phyloP scores from a whole-genome alignment of 768 basidiomycete species.

The Astraeus odoratus region DNA sequence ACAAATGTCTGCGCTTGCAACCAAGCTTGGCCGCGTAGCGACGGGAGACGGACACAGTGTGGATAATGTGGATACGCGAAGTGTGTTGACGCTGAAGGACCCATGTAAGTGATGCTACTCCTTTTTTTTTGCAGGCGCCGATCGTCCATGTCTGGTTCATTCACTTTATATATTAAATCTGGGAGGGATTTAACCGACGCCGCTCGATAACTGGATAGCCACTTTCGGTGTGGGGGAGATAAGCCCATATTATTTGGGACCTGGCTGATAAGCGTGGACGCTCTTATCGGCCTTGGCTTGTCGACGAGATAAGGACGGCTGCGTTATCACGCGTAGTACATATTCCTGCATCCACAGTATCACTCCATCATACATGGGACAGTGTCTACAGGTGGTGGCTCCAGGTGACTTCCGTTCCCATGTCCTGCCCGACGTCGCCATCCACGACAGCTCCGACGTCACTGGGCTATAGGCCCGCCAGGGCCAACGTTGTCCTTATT shows the following conservation, averaged over 20 bases:
- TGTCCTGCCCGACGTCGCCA: background rate
- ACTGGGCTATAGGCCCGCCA: background rate
- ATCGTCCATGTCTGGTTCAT: too few species aligned
- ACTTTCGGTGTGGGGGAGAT: background rate
- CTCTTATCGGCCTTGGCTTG: too few species aligned
- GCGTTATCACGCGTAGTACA: too few species aligned
- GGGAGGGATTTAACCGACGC: too few species aligned
- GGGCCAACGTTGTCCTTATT: background rate
- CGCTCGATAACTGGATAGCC: too few species aligned
- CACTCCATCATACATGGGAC: background rate
- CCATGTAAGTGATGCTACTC: background rate
- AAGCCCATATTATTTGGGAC: background rate
- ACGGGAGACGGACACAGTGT: background rate
- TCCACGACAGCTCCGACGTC: background rate
- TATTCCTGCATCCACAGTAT: background rate
- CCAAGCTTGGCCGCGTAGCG: constrained; percentile 5
- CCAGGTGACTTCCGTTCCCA: background rate
- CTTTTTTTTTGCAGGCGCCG: too few species aligned
- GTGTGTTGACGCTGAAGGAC: background rate
- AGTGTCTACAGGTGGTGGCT: too few species aligned
- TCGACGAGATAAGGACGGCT: background rate
- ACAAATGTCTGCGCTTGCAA: constrained; percentile 7
- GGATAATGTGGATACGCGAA: background rate
- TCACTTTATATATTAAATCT: background rate
- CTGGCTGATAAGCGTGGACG: background rate